These are phyloP conservation scores for Exophiala lecanii-corni DNA, from an alignment of 2,329 filamentous ascomycete species.

Conservation along the genomic window DNA sequence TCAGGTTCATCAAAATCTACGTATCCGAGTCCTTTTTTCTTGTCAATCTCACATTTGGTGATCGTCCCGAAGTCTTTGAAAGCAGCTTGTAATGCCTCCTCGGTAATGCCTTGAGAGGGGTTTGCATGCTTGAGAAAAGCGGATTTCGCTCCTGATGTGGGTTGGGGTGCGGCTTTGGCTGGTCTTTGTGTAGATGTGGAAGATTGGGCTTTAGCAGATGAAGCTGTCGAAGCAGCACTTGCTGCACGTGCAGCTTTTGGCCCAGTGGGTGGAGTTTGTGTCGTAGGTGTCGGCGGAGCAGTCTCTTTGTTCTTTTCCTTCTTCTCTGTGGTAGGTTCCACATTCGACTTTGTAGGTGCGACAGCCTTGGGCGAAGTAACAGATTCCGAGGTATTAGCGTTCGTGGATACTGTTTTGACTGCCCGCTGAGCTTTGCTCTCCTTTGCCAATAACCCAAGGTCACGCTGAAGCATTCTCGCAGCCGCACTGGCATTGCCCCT, in stretches of 20 bases:
- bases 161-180: constrained; percentile 30
- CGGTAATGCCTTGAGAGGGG: constrained; percentile 85
- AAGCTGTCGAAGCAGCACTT: constrained; percentile 10
- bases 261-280: constrained; percentile 20
- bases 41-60: constrained; percentile 82
- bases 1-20: constrained; percentile 77
- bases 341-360: constrained; percentile 3
- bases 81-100: constrained; percentile 68
- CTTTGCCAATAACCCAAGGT: constrained; percentile 48
- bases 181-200: constrained; percentile 11
- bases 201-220: constrained; percentile 10
- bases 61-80: constrained; percentile 71
- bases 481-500: constrained; percentile 50
- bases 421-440: constrained; percentile 20
- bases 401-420: constrained; percentile 6
- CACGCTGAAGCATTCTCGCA: constrained; percentile 58
- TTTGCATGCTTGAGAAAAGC: constrained; percentile 81
- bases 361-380: constrained; percentile 25
- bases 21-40: constrained; percentile 90
- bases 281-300: constrained; percentile 26
- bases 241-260: constrained; percentile 21
- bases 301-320: constrained; percentile 31
- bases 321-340: neutral
- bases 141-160: constrained; percentile 52
- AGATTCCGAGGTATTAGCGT: constrained; percentile 12